Evolutionary conservation across 257 asterid genomes (phyloP).

Genomic region (Gardenia jasminoides): DNA sequence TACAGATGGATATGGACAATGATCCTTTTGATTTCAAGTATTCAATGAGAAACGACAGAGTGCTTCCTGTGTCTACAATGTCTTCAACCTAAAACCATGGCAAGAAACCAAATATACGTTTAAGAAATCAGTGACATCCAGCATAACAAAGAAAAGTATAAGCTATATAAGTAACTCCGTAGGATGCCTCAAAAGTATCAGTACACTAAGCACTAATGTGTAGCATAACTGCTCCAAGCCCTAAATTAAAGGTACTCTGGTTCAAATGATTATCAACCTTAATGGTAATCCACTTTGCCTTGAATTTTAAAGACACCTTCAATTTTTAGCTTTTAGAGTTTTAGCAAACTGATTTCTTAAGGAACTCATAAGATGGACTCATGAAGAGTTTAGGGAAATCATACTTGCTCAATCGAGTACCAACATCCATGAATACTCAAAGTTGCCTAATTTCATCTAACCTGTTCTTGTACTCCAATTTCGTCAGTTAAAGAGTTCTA

Average conservation of each 20-base stretch:
- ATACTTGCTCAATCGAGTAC: not conserved
- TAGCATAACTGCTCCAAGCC: not conserved
- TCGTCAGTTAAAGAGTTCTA: not conserved
- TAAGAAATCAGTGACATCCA: not conserved
- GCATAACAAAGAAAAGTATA: not conserved
- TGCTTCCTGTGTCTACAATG: slow-evolving; percentile 87
- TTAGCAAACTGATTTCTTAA: not conserved
- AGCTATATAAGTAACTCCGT: not conserved
- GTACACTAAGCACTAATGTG: not conserved
- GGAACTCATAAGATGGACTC: not conserved
- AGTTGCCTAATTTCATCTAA: not conserved
- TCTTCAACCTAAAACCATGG: slow-evolving; percentile 68
- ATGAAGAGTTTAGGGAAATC: not conserved
- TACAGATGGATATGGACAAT: slow-evolving; percentile 75
- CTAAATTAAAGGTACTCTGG: not conserved
- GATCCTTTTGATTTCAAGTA: slow-evolving; percentile 80
- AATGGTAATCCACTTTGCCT: no score
- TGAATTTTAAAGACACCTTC: not conserved
- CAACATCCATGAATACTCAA: not conserved
- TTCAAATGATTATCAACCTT: not conserved
- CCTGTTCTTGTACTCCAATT: not conserved
- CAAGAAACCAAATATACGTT: slow-evolving; percentile 2
- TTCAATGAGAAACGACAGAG: slow-evolving; percentile 59
- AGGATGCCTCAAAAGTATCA: not conserved
- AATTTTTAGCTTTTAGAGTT: not conserved